phyloP scores from a whole-genome alignment of 2,329 filamentous ascomycete species.

The Microsporum audouinii region DNA sequence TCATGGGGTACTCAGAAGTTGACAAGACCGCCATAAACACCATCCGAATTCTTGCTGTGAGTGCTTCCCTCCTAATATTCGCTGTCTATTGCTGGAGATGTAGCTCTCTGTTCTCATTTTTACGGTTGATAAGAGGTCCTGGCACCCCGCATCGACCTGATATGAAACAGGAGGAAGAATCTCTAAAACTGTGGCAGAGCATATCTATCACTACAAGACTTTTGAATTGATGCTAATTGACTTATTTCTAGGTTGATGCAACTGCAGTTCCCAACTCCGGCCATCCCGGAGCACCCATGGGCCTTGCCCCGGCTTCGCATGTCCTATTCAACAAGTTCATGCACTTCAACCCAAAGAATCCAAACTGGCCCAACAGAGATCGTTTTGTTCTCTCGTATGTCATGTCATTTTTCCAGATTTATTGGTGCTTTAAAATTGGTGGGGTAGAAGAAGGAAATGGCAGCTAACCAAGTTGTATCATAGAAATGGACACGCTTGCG shows the following conservation, averaged over 20 bases:
- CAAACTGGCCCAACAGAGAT: conserved; percentile 92
- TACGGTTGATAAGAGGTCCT: neutral
- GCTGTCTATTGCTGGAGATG: neutral
- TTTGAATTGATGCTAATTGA: neutral
- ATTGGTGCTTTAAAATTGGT: conserved; percentile 4
- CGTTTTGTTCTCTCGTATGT: conserved; percentile 98
- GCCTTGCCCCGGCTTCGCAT: conserved; percentile 88
- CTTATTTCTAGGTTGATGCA: conserved; percentile 79
- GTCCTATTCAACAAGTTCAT: conserved; percentile 98
- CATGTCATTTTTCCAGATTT: neutral
- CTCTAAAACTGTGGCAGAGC: neutral
- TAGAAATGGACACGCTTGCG: conserved; percentile 97
- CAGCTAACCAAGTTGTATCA: neutral
- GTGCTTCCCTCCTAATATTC: conserved; percentile 33
- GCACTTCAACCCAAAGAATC: conserved; percentile 99
- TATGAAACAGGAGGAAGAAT: neutral
- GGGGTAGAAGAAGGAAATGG: neutral
- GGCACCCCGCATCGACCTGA: neutral
- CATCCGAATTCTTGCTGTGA: conserved; percentile 89
- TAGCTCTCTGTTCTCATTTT: neutral
- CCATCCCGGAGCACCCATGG: conserved; percentile 97
- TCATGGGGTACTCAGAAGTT: conserved; percentile 77
- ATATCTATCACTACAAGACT: neutral
- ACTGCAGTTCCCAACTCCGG: conserved; percentile 92
- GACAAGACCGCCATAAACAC: conserved; percentile 95